Evolutionary conservation across 1,284 basidiomycete species (phyloP).

Genomic region (Rhodofomes roseus): DNA sequence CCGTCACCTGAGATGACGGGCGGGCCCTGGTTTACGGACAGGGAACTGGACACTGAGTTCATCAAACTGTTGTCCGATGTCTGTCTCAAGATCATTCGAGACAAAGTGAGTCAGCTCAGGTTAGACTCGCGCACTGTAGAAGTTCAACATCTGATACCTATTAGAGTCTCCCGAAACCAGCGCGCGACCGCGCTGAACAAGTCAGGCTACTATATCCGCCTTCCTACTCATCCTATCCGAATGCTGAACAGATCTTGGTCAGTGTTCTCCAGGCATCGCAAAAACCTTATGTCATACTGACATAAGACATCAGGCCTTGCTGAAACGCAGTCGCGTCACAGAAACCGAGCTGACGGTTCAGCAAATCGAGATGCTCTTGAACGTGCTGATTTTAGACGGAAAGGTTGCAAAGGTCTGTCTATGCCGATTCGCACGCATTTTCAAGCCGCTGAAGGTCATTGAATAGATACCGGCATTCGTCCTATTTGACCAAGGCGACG

Average conservation of each 20-base stretch:
- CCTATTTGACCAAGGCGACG: no score
- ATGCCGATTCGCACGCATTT: no score
- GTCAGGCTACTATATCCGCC: slow-evolving; percentile 41
- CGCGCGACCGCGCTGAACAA: slow-evolving; percentile 27
- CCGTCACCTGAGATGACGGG: slow-evolving; percentile 88
- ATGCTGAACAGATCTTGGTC: slow-evolving; percentile 40
- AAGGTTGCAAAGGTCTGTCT: slow-evolving; percentile 71
- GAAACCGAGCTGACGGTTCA: slow-evolving; percentile 80
- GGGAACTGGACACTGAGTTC: slow-evolving; percentile 89
- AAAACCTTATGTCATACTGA: slow-evolving; percentile 43
- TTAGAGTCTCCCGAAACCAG: slow-evolving; percentile 66
- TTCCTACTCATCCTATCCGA: slow-evolving; percentile 37
- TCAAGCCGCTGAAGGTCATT: no score
- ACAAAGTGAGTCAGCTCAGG: slow-evolving; percentile 61
- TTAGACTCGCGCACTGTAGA: slow-evolving; percentile 73
- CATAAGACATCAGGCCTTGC: slow-evolving; percentile 36
- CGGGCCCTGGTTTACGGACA: slow-evolving; percentile 50
- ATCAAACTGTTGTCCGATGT: slow-evolving; percentile 65
- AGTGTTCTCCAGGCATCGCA: slow-evolving; percentile 58
- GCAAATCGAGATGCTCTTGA: slow-evolving; percentile 83
- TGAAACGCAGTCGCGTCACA: slow-evolving; percentile 73
- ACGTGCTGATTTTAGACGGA: slow-evolving; percentile 84
- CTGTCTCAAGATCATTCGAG: no score
- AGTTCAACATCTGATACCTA: slow-evolving; percentile 22
- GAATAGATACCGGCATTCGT: no score